Evolutionary conservation across 192 early-diverging fungal genomes (phyloP), one percentile per base, ranked within the genome.

Genomic region (Coemansia sp.): DNA sequence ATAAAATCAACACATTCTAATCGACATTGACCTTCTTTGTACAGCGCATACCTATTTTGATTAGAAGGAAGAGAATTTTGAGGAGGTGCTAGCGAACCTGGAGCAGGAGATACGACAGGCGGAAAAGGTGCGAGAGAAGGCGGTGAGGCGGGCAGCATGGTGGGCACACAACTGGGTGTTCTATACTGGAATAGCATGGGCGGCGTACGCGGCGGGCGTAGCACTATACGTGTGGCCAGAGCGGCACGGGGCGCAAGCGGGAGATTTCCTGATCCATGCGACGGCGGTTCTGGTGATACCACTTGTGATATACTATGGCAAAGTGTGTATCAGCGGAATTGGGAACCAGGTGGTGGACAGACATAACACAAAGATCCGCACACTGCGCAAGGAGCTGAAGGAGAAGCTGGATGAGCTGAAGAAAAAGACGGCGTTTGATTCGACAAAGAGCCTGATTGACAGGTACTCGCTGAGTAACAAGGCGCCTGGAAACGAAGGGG

Each of bases 351-450:
- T 53, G 10, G 57, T 72, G 52, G 57, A 34, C 36, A 30, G 57
- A n/a, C 67, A 80, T 17, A 62, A 74, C 22, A 54, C 45, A 4
- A 60, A 47, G 23, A 61, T 87, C 42, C 69, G 56, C 19, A 50
- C 55, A 23, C 68, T 84, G 42, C 68, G 73, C n/a, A 75, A 75
- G 37, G 70, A 90, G 57, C 83, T 89, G 59, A 90, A 88, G 60
- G 83, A 81, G 41, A 86, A 89, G 71, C 72, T 98, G 15, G 94
- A 98, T 58, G 96, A 94, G 70, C 82, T 98, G 57, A 98, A 98
- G 79, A 94, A 95, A 65, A 94, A 92, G 71, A 95, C 93, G 0
- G 87, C 90, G 1, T 98, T 91, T 70, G 93, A 96, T 60, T 79
- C 87, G 27, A 96, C 96, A 38, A 92, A 96, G 71, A 88, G 72